phyloP scores from a whole-genome alignment of 106 monocot species.

The Dendrobium catenatum region DNA sequence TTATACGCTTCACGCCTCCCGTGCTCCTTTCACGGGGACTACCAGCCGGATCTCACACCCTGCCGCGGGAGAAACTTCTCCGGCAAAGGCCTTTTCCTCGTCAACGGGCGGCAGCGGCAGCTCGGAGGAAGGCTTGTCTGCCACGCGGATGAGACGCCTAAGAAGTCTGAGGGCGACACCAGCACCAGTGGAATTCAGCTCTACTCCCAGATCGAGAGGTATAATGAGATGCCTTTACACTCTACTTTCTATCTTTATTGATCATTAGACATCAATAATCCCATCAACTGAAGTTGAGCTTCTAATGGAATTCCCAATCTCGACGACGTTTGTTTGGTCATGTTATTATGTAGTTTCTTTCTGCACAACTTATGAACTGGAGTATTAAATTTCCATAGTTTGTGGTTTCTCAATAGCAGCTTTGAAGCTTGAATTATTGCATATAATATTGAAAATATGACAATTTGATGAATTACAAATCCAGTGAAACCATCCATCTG shows the following conservation, averaged over 20 bases:
- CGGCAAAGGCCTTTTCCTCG: neutral
- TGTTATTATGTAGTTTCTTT: neutral
- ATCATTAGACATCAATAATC: neutral
- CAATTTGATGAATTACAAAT: neutral
- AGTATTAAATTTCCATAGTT: too few relatives aligned
- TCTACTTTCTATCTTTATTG: neutral
- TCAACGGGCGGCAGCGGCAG: neutral
- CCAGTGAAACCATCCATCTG: neutral
- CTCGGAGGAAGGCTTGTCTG: neutral
- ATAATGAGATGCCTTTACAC: neutral
- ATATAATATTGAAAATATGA: neutral
- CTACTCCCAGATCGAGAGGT: constrained; percentile 10
- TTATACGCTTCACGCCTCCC: neutral
- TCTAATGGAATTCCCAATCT: neutral
- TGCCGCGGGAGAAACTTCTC: neutral
- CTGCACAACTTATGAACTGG: neutral
- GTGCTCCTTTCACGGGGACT: neutral
- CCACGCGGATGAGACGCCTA: neutral
- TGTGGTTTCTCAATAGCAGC: too few relatives aligned
- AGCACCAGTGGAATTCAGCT: neutral
- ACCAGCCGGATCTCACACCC: neutral
- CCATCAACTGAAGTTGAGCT: neutral
- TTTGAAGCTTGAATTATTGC: neutral
- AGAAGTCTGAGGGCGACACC: neutral
- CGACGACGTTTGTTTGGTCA: neutral